These are phyloP conservation scores for Leptomonas seymouri DNA, from an alignment of 208 protist species.

Conservation along the genomic window DNA sequence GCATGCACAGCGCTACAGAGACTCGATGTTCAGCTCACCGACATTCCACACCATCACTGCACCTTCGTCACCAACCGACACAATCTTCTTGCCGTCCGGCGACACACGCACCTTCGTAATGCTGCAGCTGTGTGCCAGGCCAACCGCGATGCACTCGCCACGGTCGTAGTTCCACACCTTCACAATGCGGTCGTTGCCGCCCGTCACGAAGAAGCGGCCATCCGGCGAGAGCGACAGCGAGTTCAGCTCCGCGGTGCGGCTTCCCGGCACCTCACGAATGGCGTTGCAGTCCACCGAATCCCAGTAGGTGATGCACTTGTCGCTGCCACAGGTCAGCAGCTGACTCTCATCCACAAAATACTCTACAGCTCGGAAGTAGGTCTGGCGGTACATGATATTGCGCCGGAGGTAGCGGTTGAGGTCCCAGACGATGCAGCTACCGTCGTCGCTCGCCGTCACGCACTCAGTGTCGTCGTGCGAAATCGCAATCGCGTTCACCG, in stretches of 20 bases:
- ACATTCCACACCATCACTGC: constrained; percentile 95
- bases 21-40: constrained; percentile 48
- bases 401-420: constrained; percentile 89
- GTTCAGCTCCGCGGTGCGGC: constrained; percentile 92
- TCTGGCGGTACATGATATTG: constrained; percentile 96
- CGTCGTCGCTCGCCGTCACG: constrained; percentile 93
- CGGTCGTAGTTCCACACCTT: constrained; percentile 97
- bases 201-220: constrained; percentile 91
- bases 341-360: constrained; percentile 95
- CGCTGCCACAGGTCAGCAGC: constrained; percentile 94
- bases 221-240: constrained; percentile 87
- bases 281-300: constrained; percentile 94
- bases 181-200: constrained; percentile 92
- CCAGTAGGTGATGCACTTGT: constrained; percentile 96
- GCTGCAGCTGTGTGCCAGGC: constrained; percentile 93
- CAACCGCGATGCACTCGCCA: constrained; percentile 85
- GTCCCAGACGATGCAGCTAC: constrained; percentile 97
- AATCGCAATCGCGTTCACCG: constrained; percentile 88
- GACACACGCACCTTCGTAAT: constrained; percentile 92
- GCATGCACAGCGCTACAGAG: constrained; percentile 17
- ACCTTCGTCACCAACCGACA: constrained; percentile 94
- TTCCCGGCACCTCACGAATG: constrained; percentile 94
- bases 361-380: constrained; percentile 92
- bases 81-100: constrained; percentile 89
- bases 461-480: constrained; percentile 92